Evolutionary conservation across 257 asterid species (phyloP).

Genomic region (Solanum pimpinellifolium): DNA sequence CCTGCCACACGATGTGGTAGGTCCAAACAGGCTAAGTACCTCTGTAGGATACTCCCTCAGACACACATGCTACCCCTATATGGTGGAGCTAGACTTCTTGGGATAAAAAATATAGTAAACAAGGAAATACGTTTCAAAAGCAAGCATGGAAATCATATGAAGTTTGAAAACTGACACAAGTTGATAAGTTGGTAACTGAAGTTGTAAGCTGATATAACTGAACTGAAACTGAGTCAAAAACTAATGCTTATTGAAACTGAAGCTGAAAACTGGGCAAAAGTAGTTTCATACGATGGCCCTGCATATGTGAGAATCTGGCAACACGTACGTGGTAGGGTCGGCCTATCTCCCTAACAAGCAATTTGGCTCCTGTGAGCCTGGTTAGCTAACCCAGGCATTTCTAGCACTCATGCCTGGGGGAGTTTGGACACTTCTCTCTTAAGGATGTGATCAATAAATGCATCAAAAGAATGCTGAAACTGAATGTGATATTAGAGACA

Average conservation of each 20-base stretch:
- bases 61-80: not conserved
- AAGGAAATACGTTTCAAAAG: not conserved
- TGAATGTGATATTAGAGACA: not conserved
- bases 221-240: not conserved
- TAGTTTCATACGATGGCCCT: not conserved
- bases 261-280: not conserved
- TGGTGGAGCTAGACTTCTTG: not conserved
- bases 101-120: not conserved
- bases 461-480: not conserved
- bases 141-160: not conserved
- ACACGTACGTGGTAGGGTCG: not conserved
- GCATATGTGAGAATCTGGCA: not conserved
- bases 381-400: not conserved
- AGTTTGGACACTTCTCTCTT: not conserved
- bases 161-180: not conserved
- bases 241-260: not conserved
- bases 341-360: not conserved
- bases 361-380: not conserved
- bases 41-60: not conserved
- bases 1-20: not conserved
- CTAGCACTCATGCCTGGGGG: not conserved
- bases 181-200: not conserved
- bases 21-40: not conserved
- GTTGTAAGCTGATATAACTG: not conserved
- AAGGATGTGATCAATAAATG: not conserved